Percentiles rank a stretch among this genome's conserved stretches.
These are phyloP conservation scores for Carex arenaria DNA, from an alignment of 202 grass and related monocot genomes.

Conservation along the genomic window DNA sequence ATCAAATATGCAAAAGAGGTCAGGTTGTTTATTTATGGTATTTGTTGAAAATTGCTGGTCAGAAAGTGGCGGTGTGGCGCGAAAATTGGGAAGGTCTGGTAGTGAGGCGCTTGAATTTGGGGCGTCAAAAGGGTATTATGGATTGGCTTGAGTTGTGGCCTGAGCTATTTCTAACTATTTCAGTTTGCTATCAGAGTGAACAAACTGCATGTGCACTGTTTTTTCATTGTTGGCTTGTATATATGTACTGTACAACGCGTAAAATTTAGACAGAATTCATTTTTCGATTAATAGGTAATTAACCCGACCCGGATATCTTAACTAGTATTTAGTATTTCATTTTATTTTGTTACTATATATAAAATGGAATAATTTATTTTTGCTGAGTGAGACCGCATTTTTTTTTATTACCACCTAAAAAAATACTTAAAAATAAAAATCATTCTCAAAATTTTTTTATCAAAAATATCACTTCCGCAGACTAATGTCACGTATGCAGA, in stretches of 20 bases:
- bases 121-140: background rate
- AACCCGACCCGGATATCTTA: background rate
- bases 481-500: no score
- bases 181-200: background rate
- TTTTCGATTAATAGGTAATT: background rate
- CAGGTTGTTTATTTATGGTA: background rate
- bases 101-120: conserved; percentile 1
- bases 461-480: no score
- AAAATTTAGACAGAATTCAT: background rate
- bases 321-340: background rate
- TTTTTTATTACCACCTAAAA: no score
- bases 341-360: background rate
- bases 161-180: background rate
- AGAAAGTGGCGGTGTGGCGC: background rate
- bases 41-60: background rate
- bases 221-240: background rate
- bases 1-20: background rate
- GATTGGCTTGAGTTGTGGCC: background rate
- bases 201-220: conserved; percentile 3
- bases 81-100: background rate
- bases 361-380: background rate
- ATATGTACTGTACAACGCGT: background rate
- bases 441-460: no score
- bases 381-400: background rate
- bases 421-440: no score